phyloP scores from a whole-genome alignment of 2,329 filamentous ascomycete species.

The Podosphaera fusca region DNA sequence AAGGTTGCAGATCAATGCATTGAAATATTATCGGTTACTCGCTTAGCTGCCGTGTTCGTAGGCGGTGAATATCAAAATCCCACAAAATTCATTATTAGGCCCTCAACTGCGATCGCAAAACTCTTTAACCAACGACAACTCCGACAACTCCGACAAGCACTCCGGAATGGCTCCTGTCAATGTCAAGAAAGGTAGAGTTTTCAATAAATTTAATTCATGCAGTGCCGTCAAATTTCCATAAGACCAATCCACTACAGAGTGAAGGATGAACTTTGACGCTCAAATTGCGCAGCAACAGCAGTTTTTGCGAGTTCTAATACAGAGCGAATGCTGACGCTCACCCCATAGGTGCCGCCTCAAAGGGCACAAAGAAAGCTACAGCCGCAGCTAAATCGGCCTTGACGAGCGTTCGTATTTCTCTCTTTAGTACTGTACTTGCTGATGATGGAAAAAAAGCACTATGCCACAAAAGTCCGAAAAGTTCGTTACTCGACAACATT shows the following conservation, averaged over 20 bases:
- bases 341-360: conserved; percentile 30
- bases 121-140: conserved; percentile 4
- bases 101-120: neutral
- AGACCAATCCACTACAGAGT: neutral
- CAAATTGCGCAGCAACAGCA: conserved; percentile 35
- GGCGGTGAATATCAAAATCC: neutral
- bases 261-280: conserved; percentile 10
- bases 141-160: conserved; percentile 5
- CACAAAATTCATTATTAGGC: too few species aligned
- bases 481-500: conserved; percentile 82
- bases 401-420: conserved; percentile 59
- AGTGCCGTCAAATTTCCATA: neutral
- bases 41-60: neutral
- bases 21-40: neutral
- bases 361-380: conserved; percentile 65
- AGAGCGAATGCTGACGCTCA: conserved; percentile 52
- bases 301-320: conserved; percentile 47
- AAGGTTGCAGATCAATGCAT: too few species aligned
- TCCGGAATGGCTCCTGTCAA: conserved; percentile 16
- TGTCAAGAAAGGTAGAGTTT: conserved; percentile 17
- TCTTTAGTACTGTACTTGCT: conserved; percentile 17
- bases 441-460: conserved; percentile 24
- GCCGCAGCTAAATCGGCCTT: conserved; percentile 90
- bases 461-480: conserved; percentile 78
- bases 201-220: conserved; percentile 5